phyloP scores from a whole-genome alignment of 2,329 filamentous ascomycete genomes.

The Colletotrichum sp. region DNA sequence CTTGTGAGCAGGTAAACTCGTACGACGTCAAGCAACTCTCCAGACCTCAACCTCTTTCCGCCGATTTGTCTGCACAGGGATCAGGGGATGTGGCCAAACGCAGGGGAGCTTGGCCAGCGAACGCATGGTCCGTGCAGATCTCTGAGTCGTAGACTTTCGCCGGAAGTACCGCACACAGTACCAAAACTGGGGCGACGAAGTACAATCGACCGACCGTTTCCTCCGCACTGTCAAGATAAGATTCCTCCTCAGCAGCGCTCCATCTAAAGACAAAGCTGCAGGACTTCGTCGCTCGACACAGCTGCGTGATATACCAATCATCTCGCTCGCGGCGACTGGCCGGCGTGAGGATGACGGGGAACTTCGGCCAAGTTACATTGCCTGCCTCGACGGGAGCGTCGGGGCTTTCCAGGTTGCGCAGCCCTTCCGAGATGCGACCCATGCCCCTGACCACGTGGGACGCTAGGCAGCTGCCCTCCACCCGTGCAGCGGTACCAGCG shows the following conservation, averaged over 20 bases:
- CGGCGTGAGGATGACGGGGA: neutral
- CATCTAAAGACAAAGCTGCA: too few relatives aligned
- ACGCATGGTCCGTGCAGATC: neutral
- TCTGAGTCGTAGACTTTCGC: rapidly evolving
- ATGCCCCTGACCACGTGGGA: neutral
- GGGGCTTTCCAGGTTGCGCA: too few relatives aligned
- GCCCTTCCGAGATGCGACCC: neutral
- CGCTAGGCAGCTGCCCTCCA: too few relatives aligned
- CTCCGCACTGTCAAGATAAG: neutral
- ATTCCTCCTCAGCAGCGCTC: neutral
- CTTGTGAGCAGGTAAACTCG: too few relatives aligned
- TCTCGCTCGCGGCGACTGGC: too few relatives aligned
- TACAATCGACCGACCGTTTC: neutral
- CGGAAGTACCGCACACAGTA: neutral
- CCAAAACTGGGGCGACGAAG: neutral
- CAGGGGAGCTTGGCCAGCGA: too few relatives aligned
- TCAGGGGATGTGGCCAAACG: neutral
- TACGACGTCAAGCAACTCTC: too few relatives aligned
- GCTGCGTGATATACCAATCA: too few relatives aligned
- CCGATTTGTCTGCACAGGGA: neutral
- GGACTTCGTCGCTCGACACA: too few relatives aligned
- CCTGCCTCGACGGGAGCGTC: too few relatives aligned
- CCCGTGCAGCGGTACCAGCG: too few relatives aligned
- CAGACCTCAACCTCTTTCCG: too few relatives aligned
- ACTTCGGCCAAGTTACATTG: neutral